A percentile compares a stretch with the other conserved stretches of the same genome.
Evolutionary conservation across 2,329 filamentous ascomycete genomes (phyloP).

Genomic region (Colletotrichum karsti): DNA sequence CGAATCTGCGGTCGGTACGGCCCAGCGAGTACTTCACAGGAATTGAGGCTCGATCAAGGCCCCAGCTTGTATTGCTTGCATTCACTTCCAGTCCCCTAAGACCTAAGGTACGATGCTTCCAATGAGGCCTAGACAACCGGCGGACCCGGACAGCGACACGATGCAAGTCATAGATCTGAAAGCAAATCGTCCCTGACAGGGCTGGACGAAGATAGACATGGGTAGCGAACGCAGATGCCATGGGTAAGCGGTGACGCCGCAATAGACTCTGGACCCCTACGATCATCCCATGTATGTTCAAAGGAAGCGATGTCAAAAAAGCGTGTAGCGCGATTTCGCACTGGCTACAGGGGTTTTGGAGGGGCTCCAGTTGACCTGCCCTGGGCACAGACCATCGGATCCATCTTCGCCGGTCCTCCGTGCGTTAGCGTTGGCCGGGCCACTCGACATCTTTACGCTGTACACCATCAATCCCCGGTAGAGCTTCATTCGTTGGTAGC

Average conservation of each 20-base stretch:
- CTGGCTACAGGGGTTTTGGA: slow-evolving; percentile 25
- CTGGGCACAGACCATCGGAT: slow-evolving; percentile 30
- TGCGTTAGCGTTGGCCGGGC: slow-evolving; percentile 24
- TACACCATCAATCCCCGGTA: slow-evolving; percentile 26
- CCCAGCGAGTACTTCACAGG: background rate
- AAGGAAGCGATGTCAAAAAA: slow-evolving; percentile 26
- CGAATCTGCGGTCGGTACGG: too few species aligned
- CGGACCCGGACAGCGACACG: too few species aligned
- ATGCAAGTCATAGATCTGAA: background rate
- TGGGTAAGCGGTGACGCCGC: background rate
- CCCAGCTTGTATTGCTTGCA: too few species aligned
- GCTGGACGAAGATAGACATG: background rate
- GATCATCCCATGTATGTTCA: slow-evolving; percentile 19
- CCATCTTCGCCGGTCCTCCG: slow-evolving; percentile 31
- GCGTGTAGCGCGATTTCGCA: background rate
- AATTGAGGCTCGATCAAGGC: background rate
- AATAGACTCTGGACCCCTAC: slow-evolving; percentile 6
- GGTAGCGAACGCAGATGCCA: background rate
- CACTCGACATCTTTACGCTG: slow-evolving; percentile 17
- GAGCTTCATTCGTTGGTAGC: slow-evolving; percentile 24
- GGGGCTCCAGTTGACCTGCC: slow-evolving; percentile 1
- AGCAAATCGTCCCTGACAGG: background rate
- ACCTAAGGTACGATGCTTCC: too few species aligned
- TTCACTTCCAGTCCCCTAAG: too few species aligned
- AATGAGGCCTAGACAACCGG: too few species aligned